Evolutionary conservation across 2,329 filamentous ascomycete species (phyloP), one percentile per base, ranked within the genome.

Genomic region (Corniculantispora saksenae): DNA sequence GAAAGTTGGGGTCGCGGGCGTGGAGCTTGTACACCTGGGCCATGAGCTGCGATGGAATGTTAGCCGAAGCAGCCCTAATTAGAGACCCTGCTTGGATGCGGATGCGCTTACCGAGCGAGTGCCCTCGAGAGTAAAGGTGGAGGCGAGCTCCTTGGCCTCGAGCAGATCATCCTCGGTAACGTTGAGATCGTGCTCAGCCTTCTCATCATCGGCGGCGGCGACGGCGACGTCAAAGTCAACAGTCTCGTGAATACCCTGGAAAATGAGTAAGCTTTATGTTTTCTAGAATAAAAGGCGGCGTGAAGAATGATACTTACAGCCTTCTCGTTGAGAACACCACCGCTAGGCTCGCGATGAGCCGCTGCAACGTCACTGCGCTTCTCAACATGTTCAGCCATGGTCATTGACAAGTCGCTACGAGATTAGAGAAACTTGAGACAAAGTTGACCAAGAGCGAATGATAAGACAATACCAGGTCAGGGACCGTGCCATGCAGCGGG

Each of bases 121-220:
- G 56, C 70, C 73, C 38, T 72, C 74, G 43, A 71, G 69, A 40
- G 64, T 71, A 67, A 73, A 70, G 61, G 23, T 69, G 61, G 63
- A 70, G 17, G 74, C 75, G 40, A 72, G 64, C 40, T 72, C 73
- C 65, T 72, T 75, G 40, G 74, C 75, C 62, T 77, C 71, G 9
- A 72, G 66, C 35, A 76, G 69, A 67, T 77, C 74, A 38, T 73
- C 67, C 60, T 74, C 74, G 10, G 75, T 75, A 13, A 75, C 73
- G 56, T 74, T 75, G 55, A 76, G 71, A n/a, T 65, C 63, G 21
- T 59, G 56, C 58, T 65, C 63, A 19, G 63, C 57, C 17, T n/a
- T 23, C 15, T 65, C 55, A 23, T 65, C 53, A 32, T 61, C 57
- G 13, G 63, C 58, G 7, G 38, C 32, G 9, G 27, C 57, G 25